These are phyloP conservation scores for Yamadazyma diospyri DNA, from an alignment of 1,139 yeast species.

Conservation along the genomic window DNA sequence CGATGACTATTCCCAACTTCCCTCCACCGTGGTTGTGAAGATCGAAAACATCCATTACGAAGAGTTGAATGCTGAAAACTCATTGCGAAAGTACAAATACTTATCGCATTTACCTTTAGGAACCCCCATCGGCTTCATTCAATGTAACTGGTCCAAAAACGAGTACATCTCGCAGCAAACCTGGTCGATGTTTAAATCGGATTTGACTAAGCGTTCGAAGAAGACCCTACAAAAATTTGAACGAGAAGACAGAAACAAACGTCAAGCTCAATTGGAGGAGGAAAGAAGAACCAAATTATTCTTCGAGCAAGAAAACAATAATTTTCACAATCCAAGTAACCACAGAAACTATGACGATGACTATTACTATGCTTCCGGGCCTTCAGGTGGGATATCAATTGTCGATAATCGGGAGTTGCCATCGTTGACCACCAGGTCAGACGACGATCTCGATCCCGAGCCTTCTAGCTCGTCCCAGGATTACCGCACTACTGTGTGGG, in stretches of 20 bases:
- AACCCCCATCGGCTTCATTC: constrained; percentile 78
- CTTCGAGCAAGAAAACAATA: constrained; percentile 54
- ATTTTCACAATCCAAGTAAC: constrained; percentile 17
- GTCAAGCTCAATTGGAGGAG: constrained; percentile 56
- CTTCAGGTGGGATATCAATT: constrained; percentile 31
- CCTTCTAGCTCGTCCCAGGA: constrained; percentile 7
- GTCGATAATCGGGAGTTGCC: constrained; percentile 30
- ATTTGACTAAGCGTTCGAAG: constrained; percentile 58
- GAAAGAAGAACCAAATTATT: constrained; percentile 58
- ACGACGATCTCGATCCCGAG: constrained; percentile 8
- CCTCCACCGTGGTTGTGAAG: constrained; percentile 55
- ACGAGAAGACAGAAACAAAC: constrained; percentile 64
- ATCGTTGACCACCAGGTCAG: constrained; percentile 12
- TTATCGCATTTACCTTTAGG: constrained; percentile 82
- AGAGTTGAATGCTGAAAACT: constrained; percentile 50
- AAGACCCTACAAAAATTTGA: constrained; percentile 50
- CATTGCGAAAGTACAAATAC: constrained; percentile 66
- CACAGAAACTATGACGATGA: constrained; percentile 12
- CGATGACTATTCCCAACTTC: constrained; percentile 57
- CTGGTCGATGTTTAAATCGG: constrained; percentile 54
- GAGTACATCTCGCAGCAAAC: constrained; percentile 45
- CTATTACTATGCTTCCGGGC: constrained; percentile 16
- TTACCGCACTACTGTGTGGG: constrained; percentile 53
- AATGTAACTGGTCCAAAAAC: constrained; percentile 71
- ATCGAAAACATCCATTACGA: constrained; percentile 70